Evolutionary conservation across 495 filamentous ascomycete species (phyloP).

Genomic region (Penicillium parvum): DNA sequence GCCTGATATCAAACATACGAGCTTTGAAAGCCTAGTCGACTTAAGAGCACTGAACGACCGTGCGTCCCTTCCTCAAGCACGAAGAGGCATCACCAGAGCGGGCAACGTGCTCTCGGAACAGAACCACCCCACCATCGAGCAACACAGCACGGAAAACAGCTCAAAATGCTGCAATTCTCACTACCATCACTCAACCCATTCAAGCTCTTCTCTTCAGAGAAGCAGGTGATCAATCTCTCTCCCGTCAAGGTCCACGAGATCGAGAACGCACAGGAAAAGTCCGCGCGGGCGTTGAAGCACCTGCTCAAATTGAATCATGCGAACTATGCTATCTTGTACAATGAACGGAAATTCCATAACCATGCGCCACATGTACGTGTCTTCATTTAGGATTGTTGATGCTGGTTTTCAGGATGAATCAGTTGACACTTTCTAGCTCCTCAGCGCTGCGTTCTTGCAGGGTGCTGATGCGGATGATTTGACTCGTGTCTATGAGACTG

Average conservation of each 20-base stretch:
- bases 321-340: constrained; percentile 77
- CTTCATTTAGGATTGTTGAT: neutral
- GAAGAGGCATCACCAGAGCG: neutral
- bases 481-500: constrained; percentile 71
- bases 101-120: neutral
- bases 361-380: constrained; percentile 72
- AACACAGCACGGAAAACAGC: neutral
- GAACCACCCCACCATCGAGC: neutral
- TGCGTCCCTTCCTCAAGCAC: too few relatives aligned
- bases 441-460: constrained; percentile 79
- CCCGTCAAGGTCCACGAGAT: constrained; percentile 70
- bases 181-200: constrained; percentile 21
- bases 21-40: neutral
- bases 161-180: constrained; percentile 28
- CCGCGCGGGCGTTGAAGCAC: constrained; percentile 80
- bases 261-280: constrained; percentile 73
- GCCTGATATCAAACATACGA: constrained; percentile 6
- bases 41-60: neutral
- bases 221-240: constrained; percentile 56
- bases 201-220: constrained; percentile 17
- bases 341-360: constrained; percentile 77
- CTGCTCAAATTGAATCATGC: constrained; percentile 86
- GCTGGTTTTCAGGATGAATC: constrained; percentile 1
- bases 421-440: constrained; percentile 41
- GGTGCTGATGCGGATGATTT: constrained; percentile 70